phyloP scores from a whole-genome alignment of 1,139 yeast species.

The Eremothecium sinecaudum region DNA sequence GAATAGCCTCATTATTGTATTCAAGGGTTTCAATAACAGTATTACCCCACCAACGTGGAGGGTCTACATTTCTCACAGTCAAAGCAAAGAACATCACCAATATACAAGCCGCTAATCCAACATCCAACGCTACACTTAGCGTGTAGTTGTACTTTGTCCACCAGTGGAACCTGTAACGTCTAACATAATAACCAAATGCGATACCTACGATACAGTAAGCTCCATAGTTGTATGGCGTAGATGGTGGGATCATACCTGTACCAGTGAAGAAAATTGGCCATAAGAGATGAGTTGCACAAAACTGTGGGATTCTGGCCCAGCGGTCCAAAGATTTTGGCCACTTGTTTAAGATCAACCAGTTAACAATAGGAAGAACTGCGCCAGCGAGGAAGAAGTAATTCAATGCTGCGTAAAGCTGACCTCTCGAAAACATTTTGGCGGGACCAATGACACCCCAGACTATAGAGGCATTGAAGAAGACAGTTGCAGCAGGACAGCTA shows the following conservation, averaged over 20 bases:
- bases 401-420: conserved; percentile 34
- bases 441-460: conserved; percentile 65
- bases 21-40: conserved; percentile 21
- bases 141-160: conserved; percentile 58
- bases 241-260: conserved; percentile 44
- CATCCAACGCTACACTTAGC: conserved; percentile 48
- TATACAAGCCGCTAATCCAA: conserved; percentile 46
- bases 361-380: conserved; percentile 36
- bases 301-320: conserved; percentile 32
- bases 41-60: conserved; percentile 56
- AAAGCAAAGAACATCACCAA: conserved; percentile 40
- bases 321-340: conserved; percentile 42
- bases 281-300: conserved; percentile 36
- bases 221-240: conserved; percentile 43
- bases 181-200: conserved; percentile 42
- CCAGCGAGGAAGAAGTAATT: conserved; percentile 42
- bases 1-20: not conserved
- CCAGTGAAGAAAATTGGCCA: conserved; percentile 48
- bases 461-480: conserved; percentile 47
- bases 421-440: conserved; percentile 36
- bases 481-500: conserved; percentile 42
- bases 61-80: conserved; percentile 31
- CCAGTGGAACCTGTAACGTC: conserved; percentile 47
- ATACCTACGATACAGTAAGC: conserved; percentile 43
- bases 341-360: conserved; percentile 41